Percentiles rank a stretch among this genome's conserved stretches.
These are phyloP conservation scores for Saccharomycopsis selenospora DNA, from an alignment of 805 yeast genomes.

Conservation along the genomic window DNA sequence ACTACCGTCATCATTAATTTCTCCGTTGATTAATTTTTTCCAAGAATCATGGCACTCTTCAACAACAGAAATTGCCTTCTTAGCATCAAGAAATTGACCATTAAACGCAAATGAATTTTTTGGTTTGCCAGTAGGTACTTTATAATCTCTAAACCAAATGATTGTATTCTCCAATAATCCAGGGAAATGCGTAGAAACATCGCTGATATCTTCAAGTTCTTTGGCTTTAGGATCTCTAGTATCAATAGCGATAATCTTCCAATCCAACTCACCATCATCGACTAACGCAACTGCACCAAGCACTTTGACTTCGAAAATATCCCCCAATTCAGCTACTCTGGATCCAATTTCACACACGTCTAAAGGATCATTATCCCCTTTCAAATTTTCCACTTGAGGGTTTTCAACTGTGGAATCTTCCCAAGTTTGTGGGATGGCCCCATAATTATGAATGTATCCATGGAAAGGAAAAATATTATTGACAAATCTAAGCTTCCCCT, in stretches of 20 bases:
- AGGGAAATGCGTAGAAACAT: slow-evolving; percentile 62
- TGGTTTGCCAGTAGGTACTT: slow-evolving; percentile 76
- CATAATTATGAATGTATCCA: slow-evolving; percentile 83
- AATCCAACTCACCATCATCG: slow-evolving; percentile 95
- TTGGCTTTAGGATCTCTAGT: slow-evolving; percentile 57
- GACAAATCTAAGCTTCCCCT: slow-evolving; percentile 68
- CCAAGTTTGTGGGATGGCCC: slow-evolving; percentile 94
- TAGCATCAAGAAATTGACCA: slow-evolving; percentile 55
- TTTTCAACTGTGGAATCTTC: slow-evolving; percentile 69
- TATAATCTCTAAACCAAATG: slow-evolving; percentile 79
- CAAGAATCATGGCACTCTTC: slow-evolving; percentile 64
- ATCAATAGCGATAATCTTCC: slow-evolving; percentile 79
- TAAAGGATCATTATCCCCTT: slow-evolving; percentile 92
- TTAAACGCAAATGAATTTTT: slow-evolving; percentile 67
- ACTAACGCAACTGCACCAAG: slow-evolving; percentile 72
- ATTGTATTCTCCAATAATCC: slow-evolving; percentile 61
- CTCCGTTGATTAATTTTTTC: slow-evolving; percentile 45
- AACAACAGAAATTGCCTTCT: slow-evolving; percentile 52
- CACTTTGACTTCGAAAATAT: slow-evolving; percentile 57
- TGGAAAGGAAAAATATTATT: slow-evolving; percentile 75
- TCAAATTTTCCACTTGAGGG: slow-evolving; percentile 33
- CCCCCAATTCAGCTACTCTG: slow-evolving; percentile 50
- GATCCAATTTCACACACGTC: slow-evolving; percentile 89
- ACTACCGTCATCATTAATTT: slow-evolving; percentile 20
- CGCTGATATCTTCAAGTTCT: slow-evolving; percentile 54